Conservation (phyloP, 768 basidiomycete species). For the Cyclocybe cylindracea region DNA sequence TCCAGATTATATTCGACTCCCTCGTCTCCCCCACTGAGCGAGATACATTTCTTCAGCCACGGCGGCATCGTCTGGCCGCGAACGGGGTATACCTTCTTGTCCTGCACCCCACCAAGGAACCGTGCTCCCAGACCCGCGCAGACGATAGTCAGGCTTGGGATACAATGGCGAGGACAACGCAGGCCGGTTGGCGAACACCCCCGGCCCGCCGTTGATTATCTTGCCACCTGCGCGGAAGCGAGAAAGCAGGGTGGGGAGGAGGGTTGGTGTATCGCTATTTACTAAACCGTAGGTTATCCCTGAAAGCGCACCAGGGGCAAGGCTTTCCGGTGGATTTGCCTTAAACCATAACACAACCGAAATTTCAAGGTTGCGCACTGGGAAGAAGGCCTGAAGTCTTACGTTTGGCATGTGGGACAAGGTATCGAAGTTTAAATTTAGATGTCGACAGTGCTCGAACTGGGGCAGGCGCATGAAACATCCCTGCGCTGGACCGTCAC, state of each 20-base stretch:
- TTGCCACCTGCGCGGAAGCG: slow-evolving; percentile 62
- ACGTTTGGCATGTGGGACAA: slow-evolving; percentile 19
- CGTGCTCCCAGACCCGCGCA: slow-evolving; percentile 74
- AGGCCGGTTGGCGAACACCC: slow-evolving; percentile 64
- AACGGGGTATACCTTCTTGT: slow-evolving; percentile 67
- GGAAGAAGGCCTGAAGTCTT: not conserved
- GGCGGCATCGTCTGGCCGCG: slow-evolving; percentile 76
- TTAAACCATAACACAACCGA: slow-evolving; percentile 21
- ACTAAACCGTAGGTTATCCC: slow-evolving; percentile 59
- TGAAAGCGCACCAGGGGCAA: slow-evolving; percentile 25
- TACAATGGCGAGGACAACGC: too few relatives aligned
- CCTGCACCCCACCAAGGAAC: slow-evolving; percentile 75
- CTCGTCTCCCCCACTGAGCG: slow-evolving; percentile 33
- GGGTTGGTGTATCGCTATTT: slow-evolving; percentile 59
- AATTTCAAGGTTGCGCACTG: not conserved
- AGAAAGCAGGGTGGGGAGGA: slow-evolving; percentile 59
- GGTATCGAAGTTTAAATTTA: slow-evolving; percentile 14
- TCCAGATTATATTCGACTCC: slow-evolving; percentile 38
- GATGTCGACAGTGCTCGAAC: slow-evolving; percentile 39
- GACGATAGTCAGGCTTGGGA: slow-evolving; percentile 48
- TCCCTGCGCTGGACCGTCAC: slow-evolving; percentile 43
- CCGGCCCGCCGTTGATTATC: slow-evolving; percentile 44
- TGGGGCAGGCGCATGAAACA: slow-evolving; percentile 60
- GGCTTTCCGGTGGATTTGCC: slow-evolving; percentile 21
- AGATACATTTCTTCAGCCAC: slow-evolving; percentile 52